Evolutionary conservation across 2,329 filamentous ascomycete genomes (phyloP).

Genomic region (Cercospora sp.): DNA sequence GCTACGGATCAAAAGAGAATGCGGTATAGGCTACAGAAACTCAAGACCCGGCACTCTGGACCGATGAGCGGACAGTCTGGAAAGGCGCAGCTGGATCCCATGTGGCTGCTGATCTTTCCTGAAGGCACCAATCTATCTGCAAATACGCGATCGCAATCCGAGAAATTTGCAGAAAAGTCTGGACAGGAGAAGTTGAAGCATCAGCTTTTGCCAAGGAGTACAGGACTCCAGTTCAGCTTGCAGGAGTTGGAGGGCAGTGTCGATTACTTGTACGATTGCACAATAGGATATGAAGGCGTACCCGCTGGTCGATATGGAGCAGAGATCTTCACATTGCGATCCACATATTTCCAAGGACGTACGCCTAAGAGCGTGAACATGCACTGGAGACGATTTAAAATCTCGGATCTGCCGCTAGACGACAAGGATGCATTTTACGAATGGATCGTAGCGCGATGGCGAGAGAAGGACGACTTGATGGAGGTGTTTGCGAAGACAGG

Average conservation of each 20-base stretch:
- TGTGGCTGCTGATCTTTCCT: slow-evolving; percentile 88
- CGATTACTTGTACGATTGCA: slow-evolving; percentile 89
- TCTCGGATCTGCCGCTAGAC: slow-evolving; percentile 77
- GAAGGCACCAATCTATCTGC: slow-evolving; percentile 79
- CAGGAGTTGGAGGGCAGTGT: slow-evolving; percentile 71
- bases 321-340: slow-evolving; percentile 79
- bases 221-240: slow-evolving; percentile 76
- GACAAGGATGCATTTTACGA: slow-evolving; percentile 70
- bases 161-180: slow-evolving; percentile 74
- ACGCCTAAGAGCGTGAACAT: slow-evolving; percentile 94
- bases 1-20: slow-evolving; percentile 72
- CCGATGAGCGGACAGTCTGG: slow-evolving; percentile 40
- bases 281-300: slow-evolving; percentile 90
- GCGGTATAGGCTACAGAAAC: slow-evolving; percentile 70
- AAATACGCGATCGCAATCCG: slow-evolving; percentile 70
- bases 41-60: slow-evolving; percentile 54
- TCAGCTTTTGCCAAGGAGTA: slow-evolving; percentile 73
- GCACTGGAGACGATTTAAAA: slow-evolving; percentile 84
- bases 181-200: slow-evolving; percentile 70
- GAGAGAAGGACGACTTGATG: slow-evolving; percentile 85
- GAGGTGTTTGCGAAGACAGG: slow-evolving; percentile 73
- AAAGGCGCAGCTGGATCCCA: slow-evolving; percentile 54
- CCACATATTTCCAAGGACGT: slow-evolving; percentile 84
- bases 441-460: slow-evolving; percentile 84
- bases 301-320: slow-evolving; percentile 81